Conservation (phyloP, 768 basidiomycete species). For the Mycena vitilis region DNA sequence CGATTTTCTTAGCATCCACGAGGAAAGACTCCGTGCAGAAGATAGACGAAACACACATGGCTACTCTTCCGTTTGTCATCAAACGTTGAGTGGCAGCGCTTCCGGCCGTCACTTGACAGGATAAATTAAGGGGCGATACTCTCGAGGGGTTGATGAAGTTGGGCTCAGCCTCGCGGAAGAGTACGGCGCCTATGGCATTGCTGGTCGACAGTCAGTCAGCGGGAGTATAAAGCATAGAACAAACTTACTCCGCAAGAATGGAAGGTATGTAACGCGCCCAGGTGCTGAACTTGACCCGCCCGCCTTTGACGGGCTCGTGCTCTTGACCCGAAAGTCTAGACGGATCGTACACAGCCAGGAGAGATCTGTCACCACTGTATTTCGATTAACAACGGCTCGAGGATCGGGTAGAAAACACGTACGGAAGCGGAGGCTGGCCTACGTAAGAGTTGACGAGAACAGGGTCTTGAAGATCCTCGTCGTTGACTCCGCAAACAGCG, state of each 20-base stretch:
- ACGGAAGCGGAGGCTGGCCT: conserved; percentile 1
- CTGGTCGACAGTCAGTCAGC: too few relatives aligned
- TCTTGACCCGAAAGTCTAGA: not conserved
- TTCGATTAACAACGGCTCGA: not conserved
- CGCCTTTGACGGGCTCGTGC: not conserved
- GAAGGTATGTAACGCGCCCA: not conserved
- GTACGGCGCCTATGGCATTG: conserved; percentile 3
- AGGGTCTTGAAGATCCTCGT: not conserved
- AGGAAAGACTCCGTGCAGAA: not conserved
- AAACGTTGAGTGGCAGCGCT: not conserved
- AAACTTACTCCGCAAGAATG: not conserved
- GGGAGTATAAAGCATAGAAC: too few relatives aligned
- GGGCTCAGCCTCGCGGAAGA: not conserved
- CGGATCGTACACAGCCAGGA: not conserved
- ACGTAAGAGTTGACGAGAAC: not conserved
- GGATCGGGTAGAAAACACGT: not conserved
- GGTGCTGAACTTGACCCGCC: not conserved
- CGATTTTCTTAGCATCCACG: not conserved
- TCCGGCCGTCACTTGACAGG: not conserved
- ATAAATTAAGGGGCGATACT: not conserved
- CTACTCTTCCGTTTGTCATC: not conserved
- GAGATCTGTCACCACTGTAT: not conserved
- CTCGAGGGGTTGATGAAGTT: conserved; percentile 8
- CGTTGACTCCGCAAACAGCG: not conserved
- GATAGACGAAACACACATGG: not conserved